phyloP scores from a whole-genome alignment of 306 rosid species.

The Fagus sylvatica region DNA sequence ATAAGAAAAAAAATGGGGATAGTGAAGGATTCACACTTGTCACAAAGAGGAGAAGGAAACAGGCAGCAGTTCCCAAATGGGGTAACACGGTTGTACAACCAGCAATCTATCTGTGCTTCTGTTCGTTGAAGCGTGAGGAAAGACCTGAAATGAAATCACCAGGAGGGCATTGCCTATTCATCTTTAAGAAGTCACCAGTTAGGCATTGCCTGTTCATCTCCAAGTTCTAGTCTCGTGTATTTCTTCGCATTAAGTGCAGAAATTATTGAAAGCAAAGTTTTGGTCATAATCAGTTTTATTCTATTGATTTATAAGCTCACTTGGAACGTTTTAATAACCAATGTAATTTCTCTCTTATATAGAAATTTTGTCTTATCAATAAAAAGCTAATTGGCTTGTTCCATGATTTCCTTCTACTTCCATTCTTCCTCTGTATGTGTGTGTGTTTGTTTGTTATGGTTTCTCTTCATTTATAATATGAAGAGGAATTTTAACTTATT shows the following conservation, averaged over 20 bases:
- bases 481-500: background rate
- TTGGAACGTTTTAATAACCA: constrained; percentile 26
- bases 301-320: constrained; percentile 23
- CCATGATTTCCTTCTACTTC: too few relatives aligned
- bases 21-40: constrained; percentile 78
- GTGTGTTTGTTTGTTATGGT: too few relatives aligned
- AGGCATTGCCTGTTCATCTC: background rate
- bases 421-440: background rate
- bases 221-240: background rate
- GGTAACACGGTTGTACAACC: constrained; percentile 67
- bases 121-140: constrained; percentile 56
- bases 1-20: constrained; percentile 42
- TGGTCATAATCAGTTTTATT: constrained; percentile 30
- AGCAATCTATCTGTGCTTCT: constrained; percentile 71
- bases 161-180: background rate
- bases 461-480: background rate
- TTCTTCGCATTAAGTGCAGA: constrained; percentile 30
- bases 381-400: constrained; percentile 27
- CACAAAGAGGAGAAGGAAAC: constrained; percentile 62
- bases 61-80: constrained; percentile 69
- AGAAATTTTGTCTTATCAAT: constrained; percentile 37
- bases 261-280: constrained; percentile 25
- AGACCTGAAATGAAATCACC: constrained; percentile 1
- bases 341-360: constrained; percentile 19
- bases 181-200: background rate